Conservation (phyloP, 768 basidiomycete species). For the Tylopilus subfusipes region DNA sequence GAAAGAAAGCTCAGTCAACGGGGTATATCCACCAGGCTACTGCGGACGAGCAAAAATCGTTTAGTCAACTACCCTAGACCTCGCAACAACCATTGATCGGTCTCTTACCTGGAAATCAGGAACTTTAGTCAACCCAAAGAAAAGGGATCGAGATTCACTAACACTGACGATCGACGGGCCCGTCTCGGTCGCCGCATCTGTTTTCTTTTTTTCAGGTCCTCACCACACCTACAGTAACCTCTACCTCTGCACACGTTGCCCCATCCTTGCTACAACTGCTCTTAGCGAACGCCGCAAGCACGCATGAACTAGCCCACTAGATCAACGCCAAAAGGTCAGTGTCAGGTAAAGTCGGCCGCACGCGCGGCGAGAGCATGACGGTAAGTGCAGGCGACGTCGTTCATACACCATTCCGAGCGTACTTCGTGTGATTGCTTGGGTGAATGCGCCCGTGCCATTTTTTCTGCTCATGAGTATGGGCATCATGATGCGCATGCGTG, state of each 20-base stretch:
- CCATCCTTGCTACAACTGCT: constrained; percentile 28
- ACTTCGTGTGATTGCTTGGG: too few species aligned
- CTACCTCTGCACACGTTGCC: constrained; percentile 40
- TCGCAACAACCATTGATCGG: not conserved
- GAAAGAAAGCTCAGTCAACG: constrained; percentile 1
- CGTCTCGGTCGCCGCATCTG: too few species aligned
- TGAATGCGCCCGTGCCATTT: not conserved
- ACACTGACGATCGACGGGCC: too few species aligned
- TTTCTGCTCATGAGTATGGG: constrained; percentile 6
- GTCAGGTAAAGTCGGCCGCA: constrained; percentile 62
- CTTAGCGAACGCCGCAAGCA: constrained; percentile 48
- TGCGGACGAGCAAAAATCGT: constrained; percentile 4
- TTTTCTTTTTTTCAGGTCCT: constrained; percentile 44
- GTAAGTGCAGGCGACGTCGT: constrained; percentile 47
- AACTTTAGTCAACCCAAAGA: too few species aligned
- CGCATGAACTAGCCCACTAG: constrained; percentile 71
- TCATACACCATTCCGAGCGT: not conserved
- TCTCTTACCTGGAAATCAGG: not conserved
- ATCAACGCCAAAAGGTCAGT: constrained; percentile 70
- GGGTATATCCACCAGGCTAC: constrained; percentile 15
- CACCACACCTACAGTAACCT: constrained; percentile 74
- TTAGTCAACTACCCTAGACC: constrained; percentile 3
- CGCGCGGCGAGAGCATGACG: constrained; percentile 78
- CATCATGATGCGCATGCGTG: not conserved
- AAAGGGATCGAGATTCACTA: constrained; percentile 8